Evolutionary conservation across 2,329 filamentous ascomycete genomes (phyloP), one percentile per base, ranked within the genome.

Genomic region (Fusarium sp.): DNA sequence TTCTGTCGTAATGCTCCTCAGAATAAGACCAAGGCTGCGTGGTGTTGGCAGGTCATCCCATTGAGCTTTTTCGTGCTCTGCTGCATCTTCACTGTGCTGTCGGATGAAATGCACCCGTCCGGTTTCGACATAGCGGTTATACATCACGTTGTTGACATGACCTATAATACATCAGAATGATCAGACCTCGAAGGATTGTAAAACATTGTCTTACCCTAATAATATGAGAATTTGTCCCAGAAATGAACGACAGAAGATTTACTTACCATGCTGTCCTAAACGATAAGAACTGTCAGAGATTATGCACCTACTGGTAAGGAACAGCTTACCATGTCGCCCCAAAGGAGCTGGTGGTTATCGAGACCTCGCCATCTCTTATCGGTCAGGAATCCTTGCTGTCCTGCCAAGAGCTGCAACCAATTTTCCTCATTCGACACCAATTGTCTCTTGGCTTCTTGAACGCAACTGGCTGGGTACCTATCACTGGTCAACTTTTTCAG

Each of bases 91-190:
- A 6, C 56, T 51, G 4, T 74, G 71, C 6, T 74, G 65, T 6
- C 45, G 33, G 10, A 74, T 55, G 11, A 65, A 74, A 7, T 67
- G 59, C 1, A 72, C 71, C 4, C 71, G 30, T 0, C 59, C 68
- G 2, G 71, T 74, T 36, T 74, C 71, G 24, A 71, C 59, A 26
- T 74, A 74, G 24, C 56, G 51, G 51, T 74, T 74, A n/a, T 74
- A 74, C 48, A 69, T 74, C 3, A 74, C 56, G 10, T 74, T 74
- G 13, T 74, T 74, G 3, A 74, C 64, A 12, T 74, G 71, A 12
- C 68, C 68, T 74, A 4, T 28, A 1, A 9, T 16, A 15, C 20
- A 28, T 73, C 7, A 73, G 62, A 50, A 0, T 13, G 13, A 24
- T 61, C 3, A 71, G 62, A 24, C 2, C 15, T 5, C 5, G 1